phyloP scores from a whole-genome alignment of 1,139 yeast species.

The Zygosaccharomyces sapae region DNA sequence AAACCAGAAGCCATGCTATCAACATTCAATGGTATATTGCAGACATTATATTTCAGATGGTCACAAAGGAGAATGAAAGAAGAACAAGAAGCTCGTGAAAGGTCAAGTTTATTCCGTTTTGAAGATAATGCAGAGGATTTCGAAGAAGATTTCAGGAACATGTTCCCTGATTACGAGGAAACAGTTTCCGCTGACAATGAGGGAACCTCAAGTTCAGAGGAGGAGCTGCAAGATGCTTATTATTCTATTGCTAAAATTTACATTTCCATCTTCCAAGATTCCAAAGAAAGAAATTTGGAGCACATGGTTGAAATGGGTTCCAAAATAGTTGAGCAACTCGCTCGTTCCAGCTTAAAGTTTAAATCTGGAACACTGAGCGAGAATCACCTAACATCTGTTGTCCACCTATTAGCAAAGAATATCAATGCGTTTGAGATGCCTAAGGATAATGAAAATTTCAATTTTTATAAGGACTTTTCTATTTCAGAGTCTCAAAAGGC shows the following conservation, averaged over 20 bases:
- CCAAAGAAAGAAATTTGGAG: slow-evolving; percentile 22
- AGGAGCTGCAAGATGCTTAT: slow-evolving; percentile 38
- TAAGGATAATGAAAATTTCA: slow-evolving; percentile 36
- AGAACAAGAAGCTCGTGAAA: slow-evolving; percentile 58
- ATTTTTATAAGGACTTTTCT: slow-evolving; percentile 68
- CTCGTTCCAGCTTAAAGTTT: slow-evolving; percentile 27
- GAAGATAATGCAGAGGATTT: slow-evolving; percentile 53
- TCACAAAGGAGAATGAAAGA: slow-evolving; percentile 61
- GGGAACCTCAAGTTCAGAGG: slow-evolving; percentile 16
- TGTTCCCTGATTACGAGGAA: slow-evolving; percentile 89
- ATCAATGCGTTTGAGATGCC: slow-evolving; percentile 29
- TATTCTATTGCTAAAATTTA: slow-evolving; percentile 39
- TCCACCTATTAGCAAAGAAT: slow-evolving; percentile 41
- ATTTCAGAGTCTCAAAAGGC: slow-evolving; percentile 60
- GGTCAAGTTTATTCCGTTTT: slow-evolving; percentile 60
- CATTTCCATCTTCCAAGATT: slow-evolving; percentile 34
- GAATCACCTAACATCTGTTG: slow-evolving; percentile 43
- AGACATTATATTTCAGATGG: slow-evolving; percentile 74
- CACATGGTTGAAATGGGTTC: slow-evolving; percentile 45
- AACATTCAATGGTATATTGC: slow-evolving; percentile 46
- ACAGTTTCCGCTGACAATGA: slow-evolving; percentile 41
- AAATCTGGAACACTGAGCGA: slow-evolving; percentile 34
- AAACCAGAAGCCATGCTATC: slow-evolving; percentile 20
- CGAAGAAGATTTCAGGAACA: slow-evolving; percentile 53
- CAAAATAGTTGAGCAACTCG: slow-evolving; percentile 35